Conservation (phyloP, 345 rosid species). For the Streptanthus diversifolius region DNA sequence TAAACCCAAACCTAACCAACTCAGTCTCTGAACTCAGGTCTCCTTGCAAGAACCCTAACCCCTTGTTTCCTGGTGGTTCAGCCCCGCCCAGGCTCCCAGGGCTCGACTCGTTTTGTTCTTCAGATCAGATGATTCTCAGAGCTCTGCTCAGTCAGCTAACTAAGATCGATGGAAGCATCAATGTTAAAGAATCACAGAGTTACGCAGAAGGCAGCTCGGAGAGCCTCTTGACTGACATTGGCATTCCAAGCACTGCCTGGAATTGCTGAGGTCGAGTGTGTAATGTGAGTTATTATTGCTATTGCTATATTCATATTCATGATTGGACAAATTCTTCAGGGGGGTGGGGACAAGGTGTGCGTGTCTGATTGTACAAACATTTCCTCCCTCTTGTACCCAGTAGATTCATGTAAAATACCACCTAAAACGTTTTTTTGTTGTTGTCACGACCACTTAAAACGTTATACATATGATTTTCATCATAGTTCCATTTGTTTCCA, state of each 20-base stretch:
- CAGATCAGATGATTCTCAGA: constrained; percentile 37
- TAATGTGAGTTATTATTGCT: constrained; percentile 1
- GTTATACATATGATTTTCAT: constrained; percentile 15
- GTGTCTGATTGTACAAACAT: constrained; percentile 27
- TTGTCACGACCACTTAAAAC: too few species aligned
- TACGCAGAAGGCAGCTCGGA: constrained; percentile 34
- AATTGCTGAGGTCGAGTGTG: constrained; percentile 26
- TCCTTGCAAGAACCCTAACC: constrained; percentile 23
- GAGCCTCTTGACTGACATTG: constrained; percentile 31
- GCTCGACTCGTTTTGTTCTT: constrained; percentile 24
- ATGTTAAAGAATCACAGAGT: constrained; percentile 19
- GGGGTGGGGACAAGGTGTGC: not conserved
- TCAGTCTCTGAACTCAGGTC: constrained; percentile 23
- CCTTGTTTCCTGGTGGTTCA: constrained; percentile 19
- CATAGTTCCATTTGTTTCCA: not conserved
- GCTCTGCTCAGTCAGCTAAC: constrained; percentile 36
- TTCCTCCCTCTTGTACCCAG: constrained; percentile 21
- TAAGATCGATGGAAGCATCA: constrained; percentile 30
- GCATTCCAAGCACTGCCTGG: constrained; percentile 23
- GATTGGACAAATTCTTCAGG: constrained; percentile 23
- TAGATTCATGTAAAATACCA: constrained; percentile 35
- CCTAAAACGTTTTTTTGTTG: too few species aligned
- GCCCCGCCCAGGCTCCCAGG: constrained; percentile 11
- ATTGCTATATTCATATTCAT: constrained; percentile 19
- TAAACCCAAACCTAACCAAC: not conserved